These are phyloP conservation scores for Rasamsonia emersonii DNA, from an alignment of 2,329 filamentous ascomycete genomes.

Conservation along the genomic window DNA sequence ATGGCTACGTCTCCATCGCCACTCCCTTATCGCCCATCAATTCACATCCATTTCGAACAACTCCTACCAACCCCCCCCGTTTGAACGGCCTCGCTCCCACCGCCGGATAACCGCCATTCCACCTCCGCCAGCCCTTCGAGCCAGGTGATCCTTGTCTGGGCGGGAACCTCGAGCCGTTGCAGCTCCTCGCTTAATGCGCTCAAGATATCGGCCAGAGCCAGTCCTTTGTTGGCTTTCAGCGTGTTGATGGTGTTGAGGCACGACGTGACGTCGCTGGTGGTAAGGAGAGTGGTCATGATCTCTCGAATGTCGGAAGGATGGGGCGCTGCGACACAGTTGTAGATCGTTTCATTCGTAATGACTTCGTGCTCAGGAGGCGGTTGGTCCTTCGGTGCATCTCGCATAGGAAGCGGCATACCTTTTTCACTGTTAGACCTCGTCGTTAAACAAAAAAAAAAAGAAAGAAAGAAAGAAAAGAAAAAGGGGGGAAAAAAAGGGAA, in stretches of 20 bases:
- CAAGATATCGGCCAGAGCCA: constrained; percentile 89
- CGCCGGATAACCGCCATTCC: constrained; percentile 81
- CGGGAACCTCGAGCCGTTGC: constrained; percentile 69
- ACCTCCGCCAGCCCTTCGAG: constrained; percentile 84
- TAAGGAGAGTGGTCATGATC: constrained; percentile 75
- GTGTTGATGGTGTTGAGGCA: constrained; percentile 83
- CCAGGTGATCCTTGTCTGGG: constrained; percentile 85
- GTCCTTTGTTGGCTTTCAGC: constrained; percentile 73
- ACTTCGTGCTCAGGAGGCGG: constrained; percentile 61
- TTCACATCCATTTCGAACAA: constrained; percentile 78
- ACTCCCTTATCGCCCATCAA: constrained; percentile 45
- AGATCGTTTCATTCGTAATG: constrained; percentile 87
- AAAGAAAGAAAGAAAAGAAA: neutral
- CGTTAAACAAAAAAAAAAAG: neutral
- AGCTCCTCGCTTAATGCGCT: constrained; percentile 79
- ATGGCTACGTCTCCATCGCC: constrained; percentile 6
- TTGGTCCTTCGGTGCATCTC: constrained; percentile 51
- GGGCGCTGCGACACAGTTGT: constrained; percentile 93
- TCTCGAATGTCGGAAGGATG: constrained; percentile 79
- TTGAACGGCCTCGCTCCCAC: constrained; percentile 79
- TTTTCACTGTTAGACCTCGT: constrained; percentile 6
- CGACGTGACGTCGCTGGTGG: constrained; percentile 77
- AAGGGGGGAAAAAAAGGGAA: constrained; percentile 1
- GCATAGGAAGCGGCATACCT: constrained; percentile 61
- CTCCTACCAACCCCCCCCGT: constrained; percentile 87